Evolutionary conservation across 495 filamentous ascomycete species (phyloP), one percentile per base, ranked within the genome.

Genomic region (Penicillium lagena): DNA sequence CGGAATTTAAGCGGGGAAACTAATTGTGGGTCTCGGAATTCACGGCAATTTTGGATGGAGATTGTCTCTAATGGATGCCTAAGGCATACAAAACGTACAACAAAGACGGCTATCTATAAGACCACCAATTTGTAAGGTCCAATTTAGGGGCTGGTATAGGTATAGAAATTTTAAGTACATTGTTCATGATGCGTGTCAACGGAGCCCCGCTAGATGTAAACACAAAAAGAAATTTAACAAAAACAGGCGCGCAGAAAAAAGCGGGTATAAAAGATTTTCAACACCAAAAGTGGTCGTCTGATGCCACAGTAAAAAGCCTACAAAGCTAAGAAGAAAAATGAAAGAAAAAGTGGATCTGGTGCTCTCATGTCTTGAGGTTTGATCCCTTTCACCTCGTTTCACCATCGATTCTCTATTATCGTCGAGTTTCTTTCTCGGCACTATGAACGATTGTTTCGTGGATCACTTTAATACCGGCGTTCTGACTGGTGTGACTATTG

Each of bases 401-500:
- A 22, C 22, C 6, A 22, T 22, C 4, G 22, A 4, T 6, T 9
- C 35, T 12, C 10, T 28, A 43, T 28, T 49, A 58, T 49, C 28
- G 7, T 7, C 34, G 17, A 22, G 39, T 15, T 1, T 37, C 34
- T 35, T 57, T 62, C 30, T 57, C 49, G 5, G 49, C 47, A 39
- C 56, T 60, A 27, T 58, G 56, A 39, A 62, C 45, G 29, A 62
- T 62, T 4, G 59, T 62, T 39, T 62, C 59, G 42, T 55, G 56
- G 10, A 60, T 39, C 33, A 62, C 59, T 22, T 60, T 62, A 22
- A 62, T 62, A 1, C 52, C 52, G 13, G 52, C 59, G 17, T 40
- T 27, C n/a, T 55, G 51, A 12, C 59, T 60, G 8, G n/a, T 11
- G 36, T 60, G 53, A 22, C 59, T 62, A 12, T 35, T 39, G 0